Percentiles rank a stretch among this genome's conserved stretches.
These are phyloP conservation scores for Diaporthe sp. DNA, from an alignment of 2,329 filamentous ascomycete genomes.

Conservation along the genomic window DNA sequence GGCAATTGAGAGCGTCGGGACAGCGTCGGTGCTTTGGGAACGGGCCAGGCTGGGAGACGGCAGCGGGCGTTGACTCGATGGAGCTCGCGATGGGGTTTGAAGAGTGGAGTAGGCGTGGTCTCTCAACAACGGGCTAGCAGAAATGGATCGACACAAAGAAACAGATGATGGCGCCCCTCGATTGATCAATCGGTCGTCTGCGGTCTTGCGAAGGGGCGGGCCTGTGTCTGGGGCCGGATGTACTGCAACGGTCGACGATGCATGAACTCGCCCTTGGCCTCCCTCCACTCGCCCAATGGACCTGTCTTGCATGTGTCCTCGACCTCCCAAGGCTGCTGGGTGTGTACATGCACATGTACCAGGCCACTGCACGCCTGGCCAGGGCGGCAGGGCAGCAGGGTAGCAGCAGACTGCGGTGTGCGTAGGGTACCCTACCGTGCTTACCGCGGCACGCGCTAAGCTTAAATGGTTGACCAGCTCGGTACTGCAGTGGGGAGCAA, in stretches of 20 bases:
- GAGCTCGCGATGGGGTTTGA: conserved; percentile 36
- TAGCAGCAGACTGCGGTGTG: conserved; percentile 29
- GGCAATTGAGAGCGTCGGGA: conserved; percentile 13
- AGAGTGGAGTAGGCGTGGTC: conserved; percentile 32
- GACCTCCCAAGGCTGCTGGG: background rate
- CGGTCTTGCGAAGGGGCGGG: conserved; percentile 21
- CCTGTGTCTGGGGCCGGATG: background rate
- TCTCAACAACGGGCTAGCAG: conserved; percentile 29
- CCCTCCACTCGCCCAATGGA: conserved; percentile 23
- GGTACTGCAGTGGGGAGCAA: conserved; percentile 9
- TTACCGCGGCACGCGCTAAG: conserved; percentile 31
- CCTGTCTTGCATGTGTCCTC: conserved; percentile 33
- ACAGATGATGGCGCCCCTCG: conserved; percentile 25
- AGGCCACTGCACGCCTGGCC: conserved; percentile 3
- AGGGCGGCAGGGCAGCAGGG: conserved; percentile 17
- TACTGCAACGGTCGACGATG: conserved; percentile 31
- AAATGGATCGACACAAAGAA: conserved; percentile 34
- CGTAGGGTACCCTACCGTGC: conserved; percentile 19
- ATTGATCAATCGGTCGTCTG: conserved; percentile 24
- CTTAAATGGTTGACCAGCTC: conserved; percentile 31
- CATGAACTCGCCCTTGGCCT: conserved; percentile 33
- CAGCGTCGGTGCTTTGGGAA: conserved; percentile 32
- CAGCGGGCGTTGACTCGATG: conserved; percentile 30
- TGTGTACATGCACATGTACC: conserved; percentile 10
- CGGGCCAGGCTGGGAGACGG: conserved; percentile 28